These are phyloP conservation scores for Periconia macrospinosa DNA, from an alignment of 2,329 filamentous ascomycete species.

Conservation along the genomic window DNA sequence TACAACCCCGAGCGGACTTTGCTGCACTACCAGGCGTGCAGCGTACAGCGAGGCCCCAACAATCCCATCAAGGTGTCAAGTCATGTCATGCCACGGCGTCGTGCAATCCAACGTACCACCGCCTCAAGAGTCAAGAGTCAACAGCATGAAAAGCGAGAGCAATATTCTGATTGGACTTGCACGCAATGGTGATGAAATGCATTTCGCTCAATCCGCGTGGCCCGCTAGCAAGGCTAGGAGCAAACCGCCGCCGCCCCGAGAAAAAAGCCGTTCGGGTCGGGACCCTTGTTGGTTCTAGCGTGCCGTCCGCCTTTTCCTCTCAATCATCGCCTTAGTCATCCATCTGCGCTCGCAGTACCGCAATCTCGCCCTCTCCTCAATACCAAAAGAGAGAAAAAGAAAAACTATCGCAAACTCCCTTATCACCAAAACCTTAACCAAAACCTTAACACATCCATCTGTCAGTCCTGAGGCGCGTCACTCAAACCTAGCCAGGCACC, in stretches of 20 bases:
- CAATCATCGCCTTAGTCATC: not conserved
- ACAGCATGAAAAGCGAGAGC: not conserved
- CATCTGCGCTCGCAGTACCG: too few species aligned
- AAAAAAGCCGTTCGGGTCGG: not conserved
- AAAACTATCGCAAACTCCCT: too few species aligned
- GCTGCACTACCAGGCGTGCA: too few species aligned
- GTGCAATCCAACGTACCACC: not conserved
- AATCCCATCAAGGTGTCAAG: too few species aligned
- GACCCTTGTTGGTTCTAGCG: not conserved
- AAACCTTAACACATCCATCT: not conserved
- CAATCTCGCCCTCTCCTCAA: too few species aligned
- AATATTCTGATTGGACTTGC: not conserved
- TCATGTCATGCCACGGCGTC: too few species aligned
- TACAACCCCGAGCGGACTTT: too few species aligned
- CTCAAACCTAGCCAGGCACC: too few species aligned
- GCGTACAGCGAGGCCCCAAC: too few species aligned
- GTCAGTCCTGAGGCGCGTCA: not conserved
- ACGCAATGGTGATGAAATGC: not conserved
- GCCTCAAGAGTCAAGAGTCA: not conserved
- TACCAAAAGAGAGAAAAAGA: too few species aligned
- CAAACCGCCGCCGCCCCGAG: too few species aligned
- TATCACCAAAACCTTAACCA: not conserved
- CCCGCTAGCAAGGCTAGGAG: too few species aligned
- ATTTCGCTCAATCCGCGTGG: not conserved
- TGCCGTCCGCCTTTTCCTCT: not conserved